Evolutionary conservation across 768 basidiomycete genomes (phyloP).

Genomic region (Collybia nuda): DNA sequence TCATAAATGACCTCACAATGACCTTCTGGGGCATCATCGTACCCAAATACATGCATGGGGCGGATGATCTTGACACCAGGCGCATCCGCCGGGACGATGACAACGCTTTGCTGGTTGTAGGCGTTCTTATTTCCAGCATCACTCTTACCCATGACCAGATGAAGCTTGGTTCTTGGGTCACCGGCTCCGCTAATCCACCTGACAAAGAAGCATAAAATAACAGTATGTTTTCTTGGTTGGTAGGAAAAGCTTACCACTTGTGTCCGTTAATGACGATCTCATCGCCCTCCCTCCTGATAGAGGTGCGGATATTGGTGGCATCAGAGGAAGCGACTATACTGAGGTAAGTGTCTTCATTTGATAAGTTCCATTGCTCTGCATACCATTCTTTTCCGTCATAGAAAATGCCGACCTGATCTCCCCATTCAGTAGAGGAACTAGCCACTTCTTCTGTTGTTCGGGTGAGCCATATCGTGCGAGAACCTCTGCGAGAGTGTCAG

Average conservation of each 20-base stretch:
- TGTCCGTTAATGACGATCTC: conserved; percentile 94
- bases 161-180: conserved; percentile 84
- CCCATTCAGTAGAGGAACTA: conserved; percentile 84
- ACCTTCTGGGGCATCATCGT: conserved; percentile 94
- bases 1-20: conserved; percentile 96
- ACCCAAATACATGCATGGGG: conserved; percentile 93
- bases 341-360: conserved; percentile 9
- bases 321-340: conserved; percentile 84
- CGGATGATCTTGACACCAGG: conserved; percentile 88
- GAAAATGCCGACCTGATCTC: conserved; percentile 93
- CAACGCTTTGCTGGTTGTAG: conserved; percentile 89
- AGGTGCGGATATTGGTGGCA: conserved; percentile 92
- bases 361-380: conserved; percentile 7
- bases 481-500: conserved; percentile 65
- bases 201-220: neutral
- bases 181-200: conserved; percentile 99
- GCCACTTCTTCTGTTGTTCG: conserved; percentile 90
- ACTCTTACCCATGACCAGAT: conserved; percentile 94
- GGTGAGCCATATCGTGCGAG: conserved; percentile 91
- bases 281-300: conserved; percentile 78
- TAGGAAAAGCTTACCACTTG: conserved; percentile 69
- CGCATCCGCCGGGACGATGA: conserved; percentile 87
- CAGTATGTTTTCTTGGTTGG: neutral
- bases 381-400: conserved; percentile 95
- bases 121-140: conserved; percentile 77